Base-by-base conservation (phyloP, 148 eudicot genomes). In the Euryodendron excelsum region DNA sequence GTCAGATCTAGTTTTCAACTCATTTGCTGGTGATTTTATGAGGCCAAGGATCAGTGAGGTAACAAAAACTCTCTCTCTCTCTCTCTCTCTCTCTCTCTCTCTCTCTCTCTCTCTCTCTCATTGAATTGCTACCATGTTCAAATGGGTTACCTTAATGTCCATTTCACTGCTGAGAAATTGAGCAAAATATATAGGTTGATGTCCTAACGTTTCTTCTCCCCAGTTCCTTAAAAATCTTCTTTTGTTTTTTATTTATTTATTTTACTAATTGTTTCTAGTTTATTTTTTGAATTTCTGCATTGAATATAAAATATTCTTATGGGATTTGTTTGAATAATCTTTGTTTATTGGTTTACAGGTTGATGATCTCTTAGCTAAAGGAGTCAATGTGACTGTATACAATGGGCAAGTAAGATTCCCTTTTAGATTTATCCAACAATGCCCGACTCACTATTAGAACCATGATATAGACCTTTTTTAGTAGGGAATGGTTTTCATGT, bases 21-120 rank as follows among this genome's bases (percentile, higher is more conserved):
- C 89, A 31, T 68, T 93, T 12, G 56, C 75, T 66, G 86, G 84
- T 5, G 99, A 95, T 83, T 93, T 95, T 77, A 95, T 95, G 99
- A 95, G 80, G 82, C 89, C 99, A 65, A 87, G 92, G 84, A 90
- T 91, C 36, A 66, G 82, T 31, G 97, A 95, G 97, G 98, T 95
- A 88, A 80, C 25, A 41, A 68, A 47, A n/a, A n/a, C n/a, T n/a
- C n/a, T n/a, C n/a, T n/a, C n/a, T n/a, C n/a, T n/a, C n/a, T n/a
- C n/a, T n/a, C n/a, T n/a, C n/a, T n/a, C n/a, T n/a, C n/a, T n/a
- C n/a, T n/a, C n/a, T n/a, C n/a, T n/a, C n/a, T n/a, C n/a, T n/a
- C n/a, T n/a, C n/a, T n/a, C n/a, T n/a, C n/a, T n/a, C n/a, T n/a
- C n/a, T n/a, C n/a, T n/a, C n/a, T n/a, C n/a, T n/a, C n/a, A n/a